Percentiles rank a stretch among this genome's conserved stretches.
Evolutionary conservation across 495 filamentous ascomycete genomes (phyloP).

Genomic region (Penicillium flavigenum): DNA sequence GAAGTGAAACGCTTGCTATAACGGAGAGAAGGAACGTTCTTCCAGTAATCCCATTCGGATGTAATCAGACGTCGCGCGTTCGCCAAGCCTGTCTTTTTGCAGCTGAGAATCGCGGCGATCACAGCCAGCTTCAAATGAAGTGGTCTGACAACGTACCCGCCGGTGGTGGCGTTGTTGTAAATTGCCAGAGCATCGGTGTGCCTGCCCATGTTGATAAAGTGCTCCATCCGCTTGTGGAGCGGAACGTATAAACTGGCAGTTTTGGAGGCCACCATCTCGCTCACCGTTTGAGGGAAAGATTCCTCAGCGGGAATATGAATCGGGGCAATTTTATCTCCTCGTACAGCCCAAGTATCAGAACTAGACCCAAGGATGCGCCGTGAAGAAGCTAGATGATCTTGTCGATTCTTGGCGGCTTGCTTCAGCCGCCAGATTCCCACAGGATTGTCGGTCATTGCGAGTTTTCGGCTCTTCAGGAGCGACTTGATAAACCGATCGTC

Average conservation of each 20-base stretch:
- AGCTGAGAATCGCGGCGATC: constrained; percentile 38
- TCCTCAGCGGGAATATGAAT: constrained; percentile 20
- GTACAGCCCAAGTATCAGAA: constrained; percentile 15
- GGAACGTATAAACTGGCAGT: constrained; percentile 35
- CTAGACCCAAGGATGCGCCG: constrained; percentile 38
- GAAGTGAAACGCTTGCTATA: constrained; percentile 20
- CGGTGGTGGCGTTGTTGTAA: constrained; percentile 30
- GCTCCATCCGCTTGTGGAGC: constrained; percentile 39
- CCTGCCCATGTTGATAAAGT: constrained; percentile 40
- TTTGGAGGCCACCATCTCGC: constrained; percentile 27
- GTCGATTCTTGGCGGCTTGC: constrained; percentile 38
- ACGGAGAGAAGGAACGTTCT: constrained; percentile 9
- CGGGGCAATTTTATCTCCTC: constrained; percentile 14
- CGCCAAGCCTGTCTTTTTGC: constrained; percentile 24
- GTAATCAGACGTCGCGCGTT: constrained; percentile 36
- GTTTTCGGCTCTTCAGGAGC: constrained; percentile 31
- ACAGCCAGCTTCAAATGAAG: constrained; percentile 40
- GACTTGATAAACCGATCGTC: constrained; percentile 30
- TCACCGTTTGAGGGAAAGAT: constrained; percentile 28
- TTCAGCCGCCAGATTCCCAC: constrained; percentile 48
- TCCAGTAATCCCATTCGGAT: constrained; percentile 27
- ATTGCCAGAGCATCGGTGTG: constrained; percentile 29
- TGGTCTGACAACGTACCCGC: constrained; percentile 30
- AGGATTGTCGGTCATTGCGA: constrained; percentile 35
- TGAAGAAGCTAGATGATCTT: constrained; percentile 34